A percentile compares a stretch with the other conserved stretches of the same genome.
phyloP scores from a whole-genome alignment of 805 yeast genomes.

The Yarrowia sp. region DNA sequence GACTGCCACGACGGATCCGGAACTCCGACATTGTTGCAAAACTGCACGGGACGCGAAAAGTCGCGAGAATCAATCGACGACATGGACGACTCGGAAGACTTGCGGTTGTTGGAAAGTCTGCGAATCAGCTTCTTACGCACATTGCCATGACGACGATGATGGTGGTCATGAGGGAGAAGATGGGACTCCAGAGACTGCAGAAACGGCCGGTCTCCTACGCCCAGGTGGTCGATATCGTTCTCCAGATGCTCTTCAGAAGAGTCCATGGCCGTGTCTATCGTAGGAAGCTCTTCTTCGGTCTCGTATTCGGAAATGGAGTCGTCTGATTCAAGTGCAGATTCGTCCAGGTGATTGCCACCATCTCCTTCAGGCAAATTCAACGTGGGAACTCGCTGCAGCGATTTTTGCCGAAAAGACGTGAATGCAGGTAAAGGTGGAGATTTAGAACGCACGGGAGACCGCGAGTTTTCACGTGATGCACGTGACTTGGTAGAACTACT shows the following conservation, averaged over 20 bases:
- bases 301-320: background rate
- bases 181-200: background rate
- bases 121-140: background rate
- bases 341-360: background rate
- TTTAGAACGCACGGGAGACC: background rate
- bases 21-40: background rate
- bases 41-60: conserved; percentile 19
- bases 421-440: background rate
- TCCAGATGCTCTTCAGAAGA: background rate
- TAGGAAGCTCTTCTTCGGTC: background rate
- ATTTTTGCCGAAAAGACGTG: background rate
- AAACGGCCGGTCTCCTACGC: background rate
- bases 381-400: background rate
- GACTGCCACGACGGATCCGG: conserved; percentile 1
- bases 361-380: background rate
- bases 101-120: background rate
- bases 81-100: background rate
- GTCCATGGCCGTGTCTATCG: background rate
- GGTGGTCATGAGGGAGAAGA: background rate
- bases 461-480: background rate
- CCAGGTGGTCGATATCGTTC: background rate
- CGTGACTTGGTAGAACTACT: too few relatives aligned
- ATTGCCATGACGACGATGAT: background rate
- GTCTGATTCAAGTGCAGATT: background rate
- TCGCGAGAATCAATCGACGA: conserved; percentile 10